Conservation (phyloP, 305 asterid genomes). For the Nicotiana rustica region DNA sequence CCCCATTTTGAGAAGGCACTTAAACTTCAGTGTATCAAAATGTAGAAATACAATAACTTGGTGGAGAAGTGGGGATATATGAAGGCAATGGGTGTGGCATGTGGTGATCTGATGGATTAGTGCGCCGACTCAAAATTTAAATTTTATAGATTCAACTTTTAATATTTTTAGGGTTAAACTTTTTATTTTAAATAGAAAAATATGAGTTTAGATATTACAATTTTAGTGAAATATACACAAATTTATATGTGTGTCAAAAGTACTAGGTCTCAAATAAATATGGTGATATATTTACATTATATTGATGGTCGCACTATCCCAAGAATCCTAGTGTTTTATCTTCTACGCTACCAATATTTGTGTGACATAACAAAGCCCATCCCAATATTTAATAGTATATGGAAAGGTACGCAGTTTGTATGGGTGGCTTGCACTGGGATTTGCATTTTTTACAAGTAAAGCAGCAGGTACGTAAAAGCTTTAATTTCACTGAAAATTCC, state of each 20-base stretch:
- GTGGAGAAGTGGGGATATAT: slow-evolving; percentile 19
- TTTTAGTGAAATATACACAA: too few relatives aligned
- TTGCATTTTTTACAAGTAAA: neutral
- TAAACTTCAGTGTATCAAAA: neutral
- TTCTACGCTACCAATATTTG: slow-evolving; percentile 6
- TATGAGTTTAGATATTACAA: too few relatives aligned
- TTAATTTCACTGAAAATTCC: slow-evolving; percentile 4
- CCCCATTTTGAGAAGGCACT: slow-evolving; percentile 3
- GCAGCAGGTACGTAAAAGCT: neutral
- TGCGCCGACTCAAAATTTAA: neutral
- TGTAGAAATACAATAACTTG: slow-evolving; percentile 17
- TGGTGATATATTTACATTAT: too few relatives aligned
- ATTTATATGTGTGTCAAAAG: too few relatives aligned
- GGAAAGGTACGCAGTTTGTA: neutral
- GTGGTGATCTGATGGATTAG: slow-evolving; percentile 21
- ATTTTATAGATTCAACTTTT: too few relatives aligned
- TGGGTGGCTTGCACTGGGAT: neutral
- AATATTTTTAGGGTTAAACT: too few relatives aligned
- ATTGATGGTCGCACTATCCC: too few relatives aligned
- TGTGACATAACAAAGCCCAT: neutral
- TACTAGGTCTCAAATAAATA: too few relatives aligned
- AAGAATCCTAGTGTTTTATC: neutral
- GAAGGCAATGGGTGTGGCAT: neutral
- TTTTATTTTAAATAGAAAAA: too few relatives aligned
- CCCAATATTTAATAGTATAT: neutral